A percentile compares a stretch with the other conserved stretches of the same genome.
These are phyloP conservation scores for Litsea cubeba DNA, from an alignment of 164 flowering plant species.

Conservation along the genomic window DNA sequence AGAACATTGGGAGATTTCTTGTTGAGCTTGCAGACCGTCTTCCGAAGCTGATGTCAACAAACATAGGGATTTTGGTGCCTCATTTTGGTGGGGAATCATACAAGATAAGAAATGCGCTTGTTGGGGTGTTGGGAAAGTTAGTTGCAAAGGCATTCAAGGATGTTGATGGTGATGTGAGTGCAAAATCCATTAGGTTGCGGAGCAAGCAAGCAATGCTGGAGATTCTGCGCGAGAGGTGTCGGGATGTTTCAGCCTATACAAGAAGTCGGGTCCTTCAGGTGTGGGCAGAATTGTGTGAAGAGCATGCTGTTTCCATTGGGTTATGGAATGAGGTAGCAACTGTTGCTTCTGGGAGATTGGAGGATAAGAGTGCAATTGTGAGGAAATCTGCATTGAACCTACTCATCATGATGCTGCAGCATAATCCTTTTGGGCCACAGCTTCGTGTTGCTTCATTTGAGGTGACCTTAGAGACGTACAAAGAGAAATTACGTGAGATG, in stretches of 20 bases:
- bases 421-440: constrained; percentile 98
- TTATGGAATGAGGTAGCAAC: constrained; percentile 92
- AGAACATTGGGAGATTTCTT: constrained; percentile 84
- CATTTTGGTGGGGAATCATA: constrained; percentile 99
- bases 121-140: constrained; percentile 85
- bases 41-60: constrained; percentile 77
- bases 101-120: constrained; percentile 92
- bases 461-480: constrained; percentile 85
- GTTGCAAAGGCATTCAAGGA: constrained; percentile 79
- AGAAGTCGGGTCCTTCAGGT: constrained; percentile 97
- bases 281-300: constrained; percentile 97
- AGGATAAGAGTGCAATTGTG: constrained; percentile 94
- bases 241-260: constrained; percentile 95
- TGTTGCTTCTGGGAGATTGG: constrained; percentile 90
- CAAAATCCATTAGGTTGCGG: constrained; percentile 69
- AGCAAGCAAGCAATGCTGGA: constrained; percentile 98
- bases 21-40: constrained; percentile 84
- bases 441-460: constrained; percentile 80
- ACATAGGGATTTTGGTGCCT: constrained; percentile 76
- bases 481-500: constrained; percentile 60
- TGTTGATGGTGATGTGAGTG: constrained; percentile 72
- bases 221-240: constrained; percentile 80
- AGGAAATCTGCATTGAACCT: constrained; percentile 87
- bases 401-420: constrained; percentile 89
- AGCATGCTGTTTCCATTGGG: constrained; percentile 85